phyloP scores from a whole-genome alignment of 2,329 filamentous ascomycete genomes.

The Harringtonia aguacate region DNA sequence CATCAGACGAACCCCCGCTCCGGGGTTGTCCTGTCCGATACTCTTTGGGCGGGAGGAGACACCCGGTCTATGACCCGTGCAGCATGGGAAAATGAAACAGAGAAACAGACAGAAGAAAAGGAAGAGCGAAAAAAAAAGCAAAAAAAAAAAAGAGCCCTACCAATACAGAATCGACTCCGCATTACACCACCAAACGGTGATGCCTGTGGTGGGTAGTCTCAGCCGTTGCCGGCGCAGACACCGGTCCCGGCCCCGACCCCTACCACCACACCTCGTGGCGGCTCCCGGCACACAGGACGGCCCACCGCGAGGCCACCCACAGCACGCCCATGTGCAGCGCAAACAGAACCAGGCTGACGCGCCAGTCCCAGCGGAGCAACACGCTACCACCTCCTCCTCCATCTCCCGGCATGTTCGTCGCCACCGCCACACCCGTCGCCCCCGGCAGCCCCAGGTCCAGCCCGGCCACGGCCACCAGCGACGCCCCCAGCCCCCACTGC shows the following conservation, averaged over 20 bases:
- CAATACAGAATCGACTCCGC: neutral
- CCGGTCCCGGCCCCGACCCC: too few relatives aligned
- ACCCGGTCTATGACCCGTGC: too few relatives aligned
- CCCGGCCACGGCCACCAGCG: constrained; percentile 57
- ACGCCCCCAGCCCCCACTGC: constrained; percentile 53
- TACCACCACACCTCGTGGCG: constrained; percentile 10
- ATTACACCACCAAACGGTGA: neutral
- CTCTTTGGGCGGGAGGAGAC: too few relatives aligned
- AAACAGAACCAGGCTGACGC: constrained; percentile 20
- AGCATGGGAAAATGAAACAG: neutral
- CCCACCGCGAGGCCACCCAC: constrained; percentile 19
- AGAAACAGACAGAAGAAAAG: neutral
- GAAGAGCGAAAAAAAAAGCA: neutral
- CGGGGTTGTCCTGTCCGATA: too few relatives aligned
- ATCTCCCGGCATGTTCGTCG: too few relatives aligned
- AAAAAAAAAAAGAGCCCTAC: neutral
- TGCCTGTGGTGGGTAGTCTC: neutral
- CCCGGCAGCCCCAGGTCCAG: constrained; percentile 46
- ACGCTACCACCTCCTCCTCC: too few relatives aligned
- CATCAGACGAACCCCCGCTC: too few relatives aligned
- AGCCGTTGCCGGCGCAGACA: neutral
- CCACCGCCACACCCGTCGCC: too few relatives aligned
- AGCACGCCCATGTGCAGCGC: constrained; percentile 23
- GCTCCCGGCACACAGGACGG: constrained; percentile 20
- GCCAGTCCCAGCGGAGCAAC: constrained; percentile 21